Base-by-base conservation (phyloP, 208 protist species). In the Leishmania tropica region DNA sequence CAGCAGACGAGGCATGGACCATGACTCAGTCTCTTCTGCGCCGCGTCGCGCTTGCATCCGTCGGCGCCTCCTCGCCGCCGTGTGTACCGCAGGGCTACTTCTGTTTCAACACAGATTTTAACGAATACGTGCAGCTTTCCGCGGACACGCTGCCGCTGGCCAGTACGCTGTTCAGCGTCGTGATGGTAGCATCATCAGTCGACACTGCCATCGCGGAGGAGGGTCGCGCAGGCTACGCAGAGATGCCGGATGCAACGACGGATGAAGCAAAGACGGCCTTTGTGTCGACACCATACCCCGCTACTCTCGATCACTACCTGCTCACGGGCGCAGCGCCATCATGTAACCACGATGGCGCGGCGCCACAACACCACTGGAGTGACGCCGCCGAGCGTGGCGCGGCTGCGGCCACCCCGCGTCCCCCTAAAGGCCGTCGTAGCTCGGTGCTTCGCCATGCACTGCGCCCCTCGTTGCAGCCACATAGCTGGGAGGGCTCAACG, bases 51-150 rank as follows among this genome's bases (percentile, higher is more conserved):
- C 74, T 85, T 13, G 70, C 79, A 2, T 78, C 75, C 21, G 68
- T 76, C 74, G 67, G 72, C 31, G 72, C 71, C 6, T 13, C 40
- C 42, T 84, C 65, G 58, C 78, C 58, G 45, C 79, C 24, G 0
- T 88, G 78, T 71, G 47, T 68, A 2, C 84, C 87, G 6, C 79
- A 81, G 53, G 85, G 65, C 0, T 88, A 91, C 74, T 85, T 88
- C 76, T 94, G 89, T 80, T 92, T 90, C 75, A 86, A 92, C 79
- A 76, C 76, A 17, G 85, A 90, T 68, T 91, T 92, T 47, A 70
- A 84, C 37, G 76, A 88, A 74, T 91, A 88, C 53, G 80, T 89
- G 58, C 75, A 79, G 62, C 85, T 94, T 45, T 86, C 81, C 21
- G 76, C 81, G 15, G 83, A 92, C 35, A 89, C 86, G 47, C 70